Percentiles rank a stretch among this genome's conserved stretches.
These are phyloP conservation scores for Naganishia vaughanmartiniae DNA, from an alignment of 768 basidiomycete genomes.

Conservation along the genomic window DNA sequence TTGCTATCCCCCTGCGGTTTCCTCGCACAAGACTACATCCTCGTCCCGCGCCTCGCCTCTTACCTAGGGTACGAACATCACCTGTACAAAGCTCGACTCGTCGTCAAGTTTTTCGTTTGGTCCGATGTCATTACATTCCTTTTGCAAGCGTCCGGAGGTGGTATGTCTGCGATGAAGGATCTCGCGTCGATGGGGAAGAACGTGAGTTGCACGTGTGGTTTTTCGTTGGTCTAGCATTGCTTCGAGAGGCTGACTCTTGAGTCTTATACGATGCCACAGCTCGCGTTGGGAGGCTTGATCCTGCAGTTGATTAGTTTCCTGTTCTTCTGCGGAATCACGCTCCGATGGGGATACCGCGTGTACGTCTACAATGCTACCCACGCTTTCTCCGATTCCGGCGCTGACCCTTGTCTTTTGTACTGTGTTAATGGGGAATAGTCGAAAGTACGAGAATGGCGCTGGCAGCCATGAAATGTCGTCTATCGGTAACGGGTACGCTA, in stretches of 20 bases:
- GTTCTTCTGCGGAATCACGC: conserved; percentile 44
- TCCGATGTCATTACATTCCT: conserved; percentile 50
- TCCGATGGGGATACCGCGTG: conserved; percentile 38
- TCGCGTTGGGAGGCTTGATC: conserved; percentile 50
- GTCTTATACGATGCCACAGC: neutral
- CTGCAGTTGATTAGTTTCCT: conserved; percentile 47
- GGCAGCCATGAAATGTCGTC: conserved; percentile 9
- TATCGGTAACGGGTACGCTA: neutral
- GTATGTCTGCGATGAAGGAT: conserved; percentile 39
- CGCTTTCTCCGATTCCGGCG: no score
- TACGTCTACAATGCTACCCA: no score
- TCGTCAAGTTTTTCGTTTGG: conserved; percentile 48
- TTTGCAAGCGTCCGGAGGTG: conserved; percentile 51
- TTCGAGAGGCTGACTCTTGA: neutral
- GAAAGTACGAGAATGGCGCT: neutral
- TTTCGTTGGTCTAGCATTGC: neutral
- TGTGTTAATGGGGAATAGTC: no score
- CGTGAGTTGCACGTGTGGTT: conserved; percentile 1
- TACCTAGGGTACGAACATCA: conserved; percentile 41
- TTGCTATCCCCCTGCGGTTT: conserved; percentile 50
- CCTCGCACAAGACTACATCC: conserved; percentile 49
- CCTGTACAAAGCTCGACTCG: conserved; percentile 41
- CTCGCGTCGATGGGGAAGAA: conserved; percentile 40
- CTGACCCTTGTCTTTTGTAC: no score
- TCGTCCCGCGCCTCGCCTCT: conserved; percentile 44